Percentiles rank a stretch among this genome's conserved stretches.
Conservation (phyloP, 805 yeast species). For the Pichia sporocuriosa region DNA sequence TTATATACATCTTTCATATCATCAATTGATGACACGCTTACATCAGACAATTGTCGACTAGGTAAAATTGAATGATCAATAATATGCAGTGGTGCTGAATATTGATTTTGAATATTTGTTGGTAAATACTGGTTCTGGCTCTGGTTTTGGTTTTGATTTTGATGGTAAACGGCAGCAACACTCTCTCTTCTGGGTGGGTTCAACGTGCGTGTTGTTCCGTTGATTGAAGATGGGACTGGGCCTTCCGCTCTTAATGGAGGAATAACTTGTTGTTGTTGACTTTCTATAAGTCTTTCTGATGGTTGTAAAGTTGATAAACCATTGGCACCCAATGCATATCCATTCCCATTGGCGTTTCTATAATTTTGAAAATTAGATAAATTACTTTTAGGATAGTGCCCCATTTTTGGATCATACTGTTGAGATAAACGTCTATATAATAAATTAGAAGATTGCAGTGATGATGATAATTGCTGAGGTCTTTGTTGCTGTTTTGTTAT, state of each 20-base stretch:
- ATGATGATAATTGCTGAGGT: not conserved
- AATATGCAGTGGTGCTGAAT: not conserved
- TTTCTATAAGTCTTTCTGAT: not conserved
- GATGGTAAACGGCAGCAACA: slow-evolving; percentile 25
- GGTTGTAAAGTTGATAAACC: too few relatives aligned
- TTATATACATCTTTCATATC: not conserved
- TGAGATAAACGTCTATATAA: not conserved
- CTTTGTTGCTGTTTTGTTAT: not conserved
- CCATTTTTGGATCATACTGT: slow-evolving; percentile 6
- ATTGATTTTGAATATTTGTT: not conserved
- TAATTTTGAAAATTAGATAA: too few relatives aligned
- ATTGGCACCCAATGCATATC: not conserved
- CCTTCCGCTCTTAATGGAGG: slow-evolving; percentile 31
- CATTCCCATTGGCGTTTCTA: too few relatives aligned
- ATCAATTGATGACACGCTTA: slow-evolving; percentile 1
- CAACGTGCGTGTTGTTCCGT: slow-evolving; percentile 5
- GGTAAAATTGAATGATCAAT: too few relatives aligned
- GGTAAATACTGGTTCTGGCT: not conserved
- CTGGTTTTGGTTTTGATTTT: not conserved
- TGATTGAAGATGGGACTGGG: slow-evolving; percentile 20
- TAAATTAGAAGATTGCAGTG: too few relatives aligned
- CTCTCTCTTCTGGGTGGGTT: slow-evolving; percentile 26
- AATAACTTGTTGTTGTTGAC: slow-evolving; percentile 20
- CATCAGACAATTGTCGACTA: not conserved
- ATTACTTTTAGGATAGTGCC: too few relatives aligned